These are phyloP conservation scores for Withania somnifera DNA, from an alignment of 305 asterid species.

Conservation along the genomic window DNA sequence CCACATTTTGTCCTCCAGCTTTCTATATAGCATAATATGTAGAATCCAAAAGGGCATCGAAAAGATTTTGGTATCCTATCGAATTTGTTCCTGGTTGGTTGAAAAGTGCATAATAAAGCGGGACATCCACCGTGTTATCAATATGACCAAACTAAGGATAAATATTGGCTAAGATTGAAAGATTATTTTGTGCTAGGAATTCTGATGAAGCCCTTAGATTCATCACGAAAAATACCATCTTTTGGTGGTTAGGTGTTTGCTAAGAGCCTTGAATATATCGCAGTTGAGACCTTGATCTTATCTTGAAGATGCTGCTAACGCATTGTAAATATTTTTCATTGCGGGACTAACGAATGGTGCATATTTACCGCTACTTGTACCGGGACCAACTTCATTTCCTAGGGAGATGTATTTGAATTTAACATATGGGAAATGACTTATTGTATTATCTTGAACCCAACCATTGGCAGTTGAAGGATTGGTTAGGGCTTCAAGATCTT, in stretches of 20 bases:
- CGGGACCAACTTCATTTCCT: slow-evolving; percentile 14
- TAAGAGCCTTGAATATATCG: slow-evolving; percentile 13
- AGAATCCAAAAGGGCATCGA: slow-evolving; percentile 39
- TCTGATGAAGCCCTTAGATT: slow-evolving; percentile 1
- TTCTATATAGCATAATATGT: slow-evolving; percentile 23
- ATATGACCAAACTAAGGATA: slow-evolving; percentile 23
- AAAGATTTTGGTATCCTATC: slow-evolving; percentile 18
- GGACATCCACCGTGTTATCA: not conserved
- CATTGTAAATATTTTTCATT: slow-evolving; percentile 27
- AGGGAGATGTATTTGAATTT: slow-evolving; percentile 10
- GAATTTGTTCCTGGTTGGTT: slow-evolving; percentile 11
- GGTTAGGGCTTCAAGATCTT: not conserved
- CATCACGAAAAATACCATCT: not conserved
- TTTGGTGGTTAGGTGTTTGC: slow-evolving; percentile 22
- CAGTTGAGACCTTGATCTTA: slow-evolving; percentile 30
- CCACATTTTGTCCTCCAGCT: slow-evolving; percentile 9
- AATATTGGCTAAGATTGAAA: slow-evolving; percentile 17
- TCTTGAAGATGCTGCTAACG: slow-evolving; percentile 6
- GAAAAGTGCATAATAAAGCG: slow-evolving; percentile 18
- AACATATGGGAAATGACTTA: not conserved
- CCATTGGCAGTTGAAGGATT: not conserved
- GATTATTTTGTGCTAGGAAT: slow-evolving; percentile 1
- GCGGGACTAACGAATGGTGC: slow-evolving; percentile 16
- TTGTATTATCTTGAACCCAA: slow-evolving; percentile 3
- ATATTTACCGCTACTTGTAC: not conserved